Evolutionary conservation across 306 rosid species (phyloP).

Genomic region (Elaeagnus macrophylla): DNA sequence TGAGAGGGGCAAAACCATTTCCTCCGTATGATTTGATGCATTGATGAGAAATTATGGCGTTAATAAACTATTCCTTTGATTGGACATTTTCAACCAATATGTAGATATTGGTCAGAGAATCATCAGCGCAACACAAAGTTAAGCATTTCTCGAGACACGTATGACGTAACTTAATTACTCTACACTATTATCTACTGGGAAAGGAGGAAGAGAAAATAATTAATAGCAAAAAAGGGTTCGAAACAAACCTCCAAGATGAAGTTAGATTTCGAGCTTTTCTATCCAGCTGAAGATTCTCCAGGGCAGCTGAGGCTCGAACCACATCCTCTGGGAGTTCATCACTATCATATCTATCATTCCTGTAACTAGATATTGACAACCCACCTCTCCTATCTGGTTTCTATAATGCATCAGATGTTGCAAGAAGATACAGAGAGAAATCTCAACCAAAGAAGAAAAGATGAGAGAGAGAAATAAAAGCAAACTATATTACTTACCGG

Average conservation of each 20-base stretch:
- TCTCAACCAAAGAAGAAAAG: neutral
- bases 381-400: slow-evolving; percentile 93
- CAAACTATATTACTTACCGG: slow-evolving; percentile 54
- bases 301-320: slow-evolving; percentile 69
- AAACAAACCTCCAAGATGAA: slow-evolving; percentile 90
- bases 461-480: slow-evolving; percentile 6
- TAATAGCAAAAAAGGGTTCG: slow-evolving; percentile 12
- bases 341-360: slow-evolving; percentile 84
- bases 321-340: slow-evolving; percentile 82
- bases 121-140: no score
- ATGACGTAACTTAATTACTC: neutral
- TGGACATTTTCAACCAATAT: no score
- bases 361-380: slow-evolving; percentile 61
- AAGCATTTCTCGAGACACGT: no score
- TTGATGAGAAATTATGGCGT: no score
- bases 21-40: no score
- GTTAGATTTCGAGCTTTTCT: slow-evolving; percentile 96
- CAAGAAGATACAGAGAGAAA: slow-evolving; percentile 10
- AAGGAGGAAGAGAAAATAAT: neutral
- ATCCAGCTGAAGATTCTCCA: slow-evolving; percentile 95
- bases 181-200: neutral
- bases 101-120: no score
- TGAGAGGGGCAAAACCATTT: no score
- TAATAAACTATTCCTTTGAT: no score
- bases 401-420: slow-evolving; percentile 35